Evolutionary conservation across 495 filamentous ascomycete genomes (phyloP).

Genomic region (Xylaria longipes): DNA sequence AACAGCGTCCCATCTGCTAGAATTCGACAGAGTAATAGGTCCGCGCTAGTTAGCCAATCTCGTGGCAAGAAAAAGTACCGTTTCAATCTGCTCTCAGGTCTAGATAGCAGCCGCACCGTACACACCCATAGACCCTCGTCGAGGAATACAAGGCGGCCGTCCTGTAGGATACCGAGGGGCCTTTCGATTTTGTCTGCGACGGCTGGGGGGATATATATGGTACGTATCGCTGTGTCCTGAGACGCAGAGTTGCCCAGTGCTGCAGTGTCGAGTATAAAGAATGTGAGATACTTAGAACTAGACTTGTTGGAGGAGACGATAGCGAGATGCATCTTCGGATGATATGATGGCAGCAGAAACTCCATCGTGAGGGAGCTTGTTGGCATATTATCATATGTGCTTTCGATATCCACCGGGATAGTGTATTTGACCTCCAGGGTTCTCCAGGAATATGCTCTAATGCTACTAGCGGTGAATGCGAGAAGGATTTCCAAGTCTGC

Average conservation of each 20-base stretch:
- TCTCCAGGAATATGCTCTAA: neutral
- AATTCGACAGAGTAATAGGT: neutral
- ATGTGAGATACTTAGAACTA: neutral
- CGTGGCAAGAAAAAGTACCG: slow-evolving; percentile 2
- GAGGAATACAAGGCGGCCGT: neutral
- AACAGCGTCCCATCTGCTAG: neutral
- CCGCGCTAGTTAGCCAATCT: neutral
- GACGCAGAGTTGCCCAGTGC: neutral
- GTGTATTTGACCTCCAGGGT: neutral
- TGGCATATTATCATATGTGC: neutral
- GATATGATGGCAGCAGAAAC: neutral
- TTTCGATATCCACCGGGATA: neutral
- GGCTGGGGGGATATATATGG: neutral
- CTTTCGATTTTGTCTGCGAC: neutral
- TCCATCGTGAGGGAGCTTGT: neutral
- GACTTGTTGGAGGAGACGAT: neutral
- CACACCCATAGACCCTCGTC: neutral
- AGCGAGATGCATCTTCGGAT: neutral
- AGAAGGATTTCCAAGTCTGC: neutral
- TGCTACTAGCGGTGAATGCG: neutral
- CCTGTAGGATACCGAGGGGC: neutral
- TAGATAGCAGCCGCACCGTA: neutral
- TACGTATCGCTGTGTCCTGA: neutral
- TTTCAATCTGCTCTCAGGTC: neutral
- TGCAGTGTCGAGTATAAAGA: neutral